Percentiles rank a stretch among this genome's conserved stretches.
These are phyloP conservation scores for Kwoniella sp. DNA, from an alignment of 768 basidiomycete species.

Conservation along the genomic window DNA sequence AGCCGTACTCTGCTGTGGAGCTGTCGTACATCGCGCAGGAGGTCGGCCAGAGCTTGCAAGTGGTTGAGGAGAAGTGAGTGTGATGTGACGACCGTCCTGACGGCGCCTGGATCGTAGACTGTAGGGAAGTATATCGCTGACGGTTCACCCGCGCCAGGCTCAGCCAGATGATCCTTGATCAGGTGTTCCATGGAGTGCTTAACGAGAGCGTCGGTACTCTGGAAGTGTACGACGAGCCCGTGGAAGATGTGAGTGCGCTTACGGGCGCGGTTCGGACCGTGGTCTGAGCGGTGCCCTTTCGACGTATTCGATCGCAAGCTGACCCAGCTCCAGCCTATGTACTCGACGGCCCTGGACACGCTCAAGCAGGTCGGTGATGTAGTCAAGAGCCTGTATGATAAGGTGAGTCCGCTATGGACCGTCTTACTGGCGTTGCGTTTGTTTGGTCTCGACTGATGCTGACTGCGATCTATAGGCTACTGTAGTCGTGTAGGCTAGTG, in stretches of 20 bases:
- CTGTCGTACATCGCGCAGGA: conserved; percentile 78
- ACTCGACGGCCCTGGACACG: conserved; percentile 82
- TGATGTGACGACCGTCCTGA: too few relatives aligned
- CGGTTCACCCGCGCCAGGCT: conserved; percentile 64
- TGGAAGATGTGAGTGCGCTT: conserved; percentile 73
- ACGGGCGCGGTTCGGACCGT: too few relatives aligned
- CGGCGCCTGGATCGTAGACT: too few relatives aligned
- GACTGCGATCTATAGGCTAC: conserved; percentile 1
- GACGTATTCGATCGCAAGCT: too few relatives aligned
- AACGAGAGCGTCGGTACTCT: conserved; percentile 92
- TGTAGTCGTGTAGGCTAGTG: neutral
- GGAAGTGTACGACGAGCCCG: conserved; percentile 80
- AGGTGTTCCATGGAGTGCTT: conserved; percentile 88
- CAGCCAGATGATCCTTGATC: conserved; percentile 97
- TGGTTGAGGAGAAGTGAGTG: conserved; percentile 83
- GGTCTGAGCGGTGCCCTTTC: too few relatives aligned
- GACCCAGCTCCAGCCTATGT: conserved; percentile 66
- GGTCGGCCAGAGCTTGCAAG: conserved; percentile 80
- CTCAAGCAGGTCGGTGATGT: conserved; percentile 86
- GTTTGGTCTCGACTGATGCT: neutral
- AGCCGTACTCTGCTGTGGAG: conserved; percentile 91
- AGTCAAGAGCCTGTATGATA: conserved; percentile 88
- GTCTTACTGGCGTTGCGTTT: too few relatives aligned
- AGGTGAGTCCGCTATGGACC: conserved; percentile 57
- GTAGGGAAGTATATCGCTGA: too few relatives aligned